Evolutionary conservation across 2,329 filamentous ascomycete genomes (phyloP), one percentile per base, ranked within the genome.

Genomic region (Daldinia sp.): DNA sequence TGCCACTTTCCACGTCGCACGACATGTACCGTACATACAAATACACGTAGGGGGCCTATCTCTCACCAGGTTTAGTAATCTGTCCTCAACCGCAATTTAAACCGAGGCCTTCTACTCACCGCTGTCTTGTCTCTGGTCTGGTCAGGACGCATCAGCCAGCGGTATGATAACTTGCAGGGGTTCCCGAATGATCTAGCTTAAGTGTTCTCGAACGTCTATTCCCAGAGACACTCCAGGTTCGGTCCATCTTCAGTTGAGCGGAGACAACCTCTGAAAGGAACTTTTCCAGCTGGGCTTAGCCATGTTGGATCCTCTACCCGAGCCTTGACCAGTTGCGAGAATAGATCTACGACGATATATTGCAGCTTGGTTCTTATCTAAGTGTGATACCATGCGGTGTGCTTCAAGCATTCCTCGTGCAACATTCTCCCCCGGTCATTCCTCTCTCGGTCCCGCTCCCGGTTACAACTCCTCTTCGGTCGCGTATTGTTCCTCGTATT

Each of bases 161-260:
- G 60, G 60, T 58, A 64, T 64, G 57, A 63, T 44, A 48, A 46
- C 59, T 46, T 56, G 41, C 53, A 66, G 59, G 66, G 66, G 63
- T 20, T 18, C n/a, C 23, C 26, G 37, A 56, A 54, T 58, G 63
- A 69, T 67, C 51, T 56, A 13, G 12, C 6, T 28, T 39, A 18
- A 46, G 67, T 46, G 55, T 23, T 42, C 26, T 59, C 30, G 58
- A 60, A 60, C 44, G 50, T 46, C 60, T 41, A 64, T 57, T 63
- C 51, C 61, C 64, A 64, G 33, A 63, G 51, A 48, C 23, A 33
- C 18, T 6, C 35, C 20, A 35, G 64, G 64, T 67, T 58, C 50
- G 67, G 67, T 67, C 54, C 64, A 68, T 65, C 64, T 67, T 68
- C 37, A 67, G 39, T 59, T 59, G 60, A 50, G 63, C 60, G 56